phyloP scores from a whole-genome alignment of 1,284 basidiomycete species.

The Heterobasidion parviporum region DNA sequence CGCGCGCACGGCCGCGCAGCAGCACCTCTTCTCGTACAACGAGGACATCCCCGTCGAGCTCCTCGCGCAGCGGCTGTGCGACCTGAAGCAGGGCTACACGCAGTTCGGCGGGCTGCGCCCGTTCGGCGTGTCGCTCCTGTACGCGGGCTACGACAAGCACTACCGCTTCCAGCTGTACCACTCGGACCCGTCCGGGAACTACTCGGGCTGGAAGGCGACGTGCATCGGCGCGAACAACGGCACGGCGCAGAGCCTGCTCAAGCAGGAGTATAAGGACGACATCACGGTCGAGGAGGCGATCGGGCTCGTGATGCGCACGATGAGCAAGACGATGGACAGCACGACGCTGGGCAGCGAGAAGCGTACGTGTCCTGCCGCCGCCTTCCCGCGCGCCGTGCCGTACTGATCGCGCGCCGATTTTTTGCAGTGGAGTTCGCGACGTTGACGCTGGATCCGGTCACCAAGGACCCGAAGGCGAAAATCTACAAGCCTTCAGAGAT shows the following conservation, averaged over 20 bases:
- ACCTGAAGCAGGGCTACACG: conserved; percentile 98
- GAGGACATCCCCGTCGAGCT: conserved; percentile 98
- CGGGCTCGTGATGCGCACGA: conserved; percentile 83
- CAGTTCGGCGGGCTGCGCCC: conserved; percentile 97
- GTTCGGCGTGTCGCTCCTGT: conserved; percentile 94
- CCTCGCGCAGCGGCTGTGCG: conserved; percentile 88
- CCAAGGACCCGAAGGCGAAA: conserved; percentile 82
- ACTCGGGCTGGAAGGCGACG: conserved; percentile 98
- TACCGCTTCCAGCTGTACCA: conserved; percentile 98
- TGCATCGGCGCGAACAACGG: conserved; percentile 97
- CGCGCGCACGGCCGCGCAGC: conserved; percentile 86
- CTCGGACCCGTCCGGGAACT: conserved; percentile 97
- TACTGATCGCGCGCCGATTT: not conserved
- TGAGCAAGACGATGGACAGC: conserved; percentile 99
- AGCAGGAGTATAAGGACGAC: conserved; percentile 99
- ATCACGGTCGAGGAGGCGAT: conserved; percentile 89
- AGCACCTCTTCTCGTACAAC: conserved; percentile 85
- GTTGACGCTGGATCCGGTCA: conserved; percentile 73
- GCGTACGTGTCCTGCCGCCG: conserved; percentile 39
- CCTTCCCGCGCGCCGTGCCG: not conserved
- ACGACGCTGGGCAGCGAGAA: conserved; percentile 95
- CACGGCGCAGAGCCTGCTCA: conserved; percentile 87
- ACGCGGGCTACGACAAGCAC: conserved; percentile 94
- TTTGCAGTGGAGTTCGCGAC: conserved; percentile 90
- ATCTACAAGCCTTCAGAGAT: conserved; percentile 92